Conservation (phyloP, 306 rosid genomes). For the Gynostemma pentaphyllum region DNA sequence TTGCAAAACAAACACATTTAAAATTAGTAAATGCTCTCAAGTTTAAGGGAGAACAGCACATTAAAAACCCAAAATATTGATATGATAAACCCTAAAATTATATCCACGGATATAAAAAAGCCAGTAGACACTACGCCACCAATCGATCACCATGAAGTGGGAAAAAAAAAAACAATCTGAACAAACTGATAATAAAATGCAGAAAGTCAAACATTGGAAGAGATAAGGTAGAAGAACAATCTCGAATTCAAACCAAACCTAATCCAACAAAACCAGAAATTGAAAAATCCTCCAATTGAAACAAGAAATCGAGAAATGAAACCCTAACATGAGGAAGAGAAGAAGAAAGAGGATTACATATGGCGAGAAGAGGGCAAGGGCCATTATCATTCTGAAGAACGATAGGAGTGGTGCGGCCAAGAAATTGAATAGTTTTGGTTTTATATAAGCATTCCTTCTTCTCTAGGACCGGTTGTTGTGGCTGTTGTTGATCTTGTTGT, state of each 20-base stretch:
- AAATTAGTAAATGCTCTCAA: background rate
- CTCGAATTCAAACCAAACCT: slow-evolving; percentile 7
- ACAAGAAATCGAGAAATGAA: slow-evolving; percentile 26
- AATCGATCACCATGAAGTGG: background rate
- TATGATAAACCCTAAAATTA: slow-evolving; percentile 6
- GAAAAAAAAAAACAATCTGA: background rate
- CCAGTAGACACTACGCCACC: no score
- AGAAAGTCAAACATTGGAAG: background rate
- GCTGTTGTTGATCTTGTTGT: slow-evolving; percentile 8
- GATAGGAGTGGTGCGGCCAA: slow-evolving; percentile 84
- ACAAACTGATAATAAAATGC: no score
- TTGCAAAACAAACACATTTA: background rate
- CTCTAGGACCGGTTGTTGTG: slow-evolving; percentile 11
- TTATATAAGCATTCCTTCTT: slow-evolving; percentile 63
- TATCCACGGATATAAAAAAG: background rate
- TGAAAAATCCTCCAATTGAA: no score
- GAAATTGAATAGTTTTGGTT: slow-evolving; percentile 77
- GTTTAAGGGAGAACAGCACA: no score
- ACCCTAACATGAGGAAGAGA: slow-evolving; percentile 6
- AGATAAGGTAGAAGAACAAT: background rate
- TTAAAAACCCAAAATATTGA: no score
- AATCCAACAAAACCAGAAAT: background rate
- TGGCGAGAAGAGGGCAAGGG: slow-evolving; percentile 99
- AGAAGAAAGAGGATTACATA: slow-evolving; percentile 39
- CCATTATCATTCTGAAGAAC: slow-evolving; percentile 98